phyloP scores from a whole-genome alignment of 2,329 filamentous ascomycete genomes.

The Purpureocillium lavendulum region DNA sequence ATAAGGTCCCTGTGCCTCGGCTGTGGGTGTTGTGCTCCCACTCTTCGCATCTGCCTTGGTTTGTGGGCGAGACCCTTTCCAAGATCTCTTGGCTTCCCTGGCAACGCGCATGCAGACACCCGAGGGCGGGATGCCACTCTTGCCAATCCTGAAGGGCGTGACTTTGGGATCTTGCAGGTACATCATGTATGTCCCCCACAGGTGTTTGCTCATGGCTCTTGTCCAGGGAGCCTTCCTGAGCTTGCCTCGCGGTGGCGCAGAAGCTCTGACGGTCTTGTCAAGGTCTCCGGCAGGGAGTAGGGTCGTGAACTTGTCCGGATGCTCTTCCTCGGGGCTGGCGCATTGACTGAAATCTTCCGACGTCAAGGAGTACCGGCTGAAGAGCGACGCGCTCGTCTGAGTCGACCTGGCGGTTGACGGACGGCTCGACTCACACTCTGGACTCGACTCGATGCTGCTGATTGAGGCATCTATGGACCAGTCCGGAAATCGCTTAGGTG shows the following conservation, averaged over 20 bases:
- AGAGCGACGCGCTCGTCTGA: slow-evolving; percentile 47
- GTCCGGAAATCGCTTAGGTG: slow-evolving; percentile 43
- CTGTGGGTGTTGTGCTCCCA: slow-evolving; percentile 48
- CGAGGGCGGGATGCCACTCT: slow-evolving; percentile 54
- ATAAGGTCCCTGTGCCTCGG: slow-evolving; percentile 35
- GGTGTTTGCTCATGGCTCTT: slow-evolving; percentile 54
- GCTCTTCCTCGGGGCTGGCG: slow-evolving; percentile 38
- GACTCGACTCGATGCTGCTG: slow-evolving; percentile 50
- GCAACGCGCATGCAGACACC: slow-evolving; percentile 58
- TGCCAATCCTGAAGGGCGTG: slow-evolving; percentile 56
- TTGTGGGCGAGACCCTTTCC: slow-evolving; percentile 50
- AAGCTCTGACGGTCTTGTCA: slow-evolving; percentile 20
- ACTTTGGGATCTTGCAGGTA: slow-evolving; percentile 61
- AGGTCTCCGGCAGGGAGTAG: slow-evolving; percentile 19
- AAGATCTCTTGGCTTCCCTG: slow-evolving; percentile 57
- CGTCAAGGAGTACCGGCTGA: slow-evolving; percentile 46
- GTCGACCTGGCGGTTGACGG: slow-evolving; percentile 53
- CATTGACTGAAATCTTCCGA: slow-evolving; percentile 48
- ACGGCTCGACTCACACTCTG: slow-evolving; percentile 50
- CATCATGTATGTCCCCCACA: slow-evolving; percentile 57
- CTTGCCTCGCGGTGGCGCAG: slow-evolving; percentile 14
- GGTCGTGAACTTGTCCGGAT: slow-evolving; percentile 13
- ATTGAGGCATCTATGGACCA: slow-evolving; percentile 50
- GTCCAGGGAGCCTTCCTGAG: slow-evolving; percentile 52
- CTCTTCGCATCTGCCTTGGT: slow-evolving; percentile 29